A percentile compares a stretch with the other conserved stretches of the same genome.
phyloP scores from a whole-genome alignment of 805 yeast species.

The Yarrowia deformans region DNA sequence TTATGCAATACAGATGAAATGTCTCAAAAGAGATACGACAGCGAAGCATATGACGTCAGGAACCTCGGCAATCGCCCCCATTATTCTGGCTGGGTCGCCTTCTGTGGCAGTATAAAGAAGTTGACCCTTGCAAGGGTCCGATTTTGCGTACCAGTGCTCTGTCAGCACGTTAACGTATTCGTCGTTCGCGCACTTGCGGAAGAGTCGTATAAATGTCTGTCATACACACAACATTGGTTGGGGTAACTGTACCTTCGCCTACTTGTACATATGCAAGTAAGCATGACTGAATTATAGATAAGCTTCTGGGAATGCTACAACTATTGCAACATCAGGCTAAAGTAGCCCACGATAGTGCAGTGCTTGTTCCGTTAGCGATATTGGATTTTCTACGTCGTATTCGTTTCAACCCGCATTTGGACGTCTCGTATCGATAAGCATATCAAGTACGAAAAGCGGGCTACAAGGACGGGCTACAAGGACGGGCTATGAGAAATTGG shows the following conservation, averaged over 20 bases:
- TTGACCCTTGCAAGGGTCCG: neutral
- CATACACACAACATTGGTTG: slow-evolving; percentile 18
- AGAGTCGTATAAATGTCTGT: neutral
- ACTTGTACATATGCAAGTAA: neutral
- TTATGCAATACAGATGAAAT: slow-evolving; percentile 27
- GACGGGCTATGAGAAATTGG: neutral
- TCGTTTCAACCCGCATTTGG: slow-evolving; percentile 3
- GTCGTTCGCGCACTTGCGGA: neutral
- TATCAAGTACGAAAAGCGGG: neutral
- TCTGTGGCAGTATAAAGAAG: neutral
- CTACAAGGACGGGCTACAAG: no score
- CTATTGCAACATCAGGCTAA: slow-evolving; percentile 23
- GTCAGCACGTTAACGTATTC: no score
- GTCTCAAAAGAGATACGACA: slow-evolving; percentile 12
- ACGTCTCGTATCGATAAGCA: neutral
- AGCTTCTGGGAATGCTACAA: slow-evolving; percentile 5
- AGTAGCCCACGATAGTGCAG: slow-evolving; percentile 11
- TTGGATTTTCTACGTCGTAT: slow-evolving; percentile 4
- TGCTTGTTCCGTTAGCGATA: neutral
- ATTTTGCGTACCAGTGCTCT: no score
- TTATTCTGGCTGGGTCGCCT: neutral
- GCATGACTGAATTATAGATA: slow-evolving; percentile 12
- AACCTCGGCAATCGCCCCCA: neutral
- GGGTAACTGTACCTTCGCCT: slow-evolving; percentile 10
- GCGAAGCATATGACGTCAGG: slow-evolving; percentile 4